Evolutionary conservation across 441 rosid genomes (phyloP).

Genomic region (Daphne laureola): DNA sequence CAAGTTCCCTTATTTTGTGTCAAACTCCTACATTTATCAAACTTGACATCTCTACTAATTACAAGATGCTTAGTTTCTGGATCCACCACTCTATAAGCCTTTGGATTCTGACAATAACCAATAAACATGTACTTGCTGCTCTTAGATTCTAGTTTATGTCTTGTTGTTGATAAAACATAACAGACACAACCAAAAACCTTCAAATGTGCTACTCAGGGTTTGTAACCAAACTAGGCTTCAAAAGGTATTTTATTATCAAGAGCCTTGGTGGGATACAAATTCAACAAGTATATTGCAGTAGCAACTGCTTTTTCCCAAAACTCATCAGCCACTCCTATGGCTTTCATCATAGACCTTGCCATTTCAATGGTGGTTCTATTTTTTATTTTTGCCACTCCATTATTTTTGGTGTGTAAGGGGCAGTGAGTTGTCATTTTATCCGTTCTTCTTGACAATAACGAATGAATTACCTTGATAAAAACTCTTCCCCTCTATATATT

Average conservation of each 20-base stretch:
- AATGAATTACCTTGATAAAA: not conserved
- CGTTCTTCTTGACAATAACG: not conserved
- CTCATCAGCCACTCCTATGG: not conserved
- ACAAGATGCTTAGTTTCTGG: not conserved
- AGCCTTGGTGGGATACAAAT: not conserved
- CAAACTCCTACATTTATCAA: slow-evolving; percentile 1
- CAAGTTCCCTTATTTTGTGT: no score
- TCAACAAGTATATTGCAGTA: not conserved
- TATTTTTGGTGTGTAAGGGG: slow-evolving; percentile 1
- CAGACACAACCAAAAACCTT: no score
- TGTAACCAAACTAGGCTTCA: no score
- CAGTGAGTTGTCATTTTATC: no score
- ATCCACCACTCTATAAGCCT: not conserved
- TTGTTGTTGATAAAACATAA: not conserved
- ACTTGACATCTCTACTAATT: slow-evolving; percentile 4
- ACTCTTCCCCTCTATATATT: not conserved
- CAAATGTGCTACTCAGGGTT: no score
- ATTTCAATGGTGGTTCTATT: not conserved
- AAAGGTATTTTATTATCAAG: no score
- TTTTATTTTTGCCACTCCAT: not conserved
- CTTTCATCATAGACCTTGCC: not conserved
- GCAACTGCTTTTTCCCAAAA: not conserved
- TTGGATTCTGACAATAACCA: not conserved
- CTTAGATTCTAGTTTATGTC: not conserved
- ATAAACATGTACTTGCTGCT: not conserved